These are phyloP conservation scores for Scheffersomyces illinoinensis DNA, from an alignment of 1,139 yeast genomes.

Conservation along the genomic window DNA sequence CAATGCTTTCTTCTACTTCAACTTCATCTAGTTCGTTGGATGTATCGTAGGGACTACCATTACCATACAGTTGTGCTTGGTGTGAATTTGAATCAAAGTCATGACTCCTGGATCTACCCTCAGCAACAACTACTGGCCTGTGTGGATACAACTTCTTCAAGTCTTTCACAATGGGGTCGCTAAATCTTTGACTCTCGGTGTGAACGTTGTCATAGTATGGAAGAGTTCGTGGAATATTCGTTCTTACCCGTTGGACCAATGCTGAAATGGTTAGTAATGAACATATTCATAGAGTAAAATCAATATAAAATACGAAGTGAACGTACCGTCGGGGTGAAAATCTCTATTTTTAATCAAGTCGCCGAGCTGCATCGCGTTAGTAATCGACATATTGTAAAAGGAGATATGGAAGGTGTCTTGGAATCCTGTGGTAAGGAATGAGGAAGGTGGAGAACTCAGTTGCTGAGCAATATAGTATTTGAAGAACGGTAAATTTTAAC, in stretches of 20 bases:
- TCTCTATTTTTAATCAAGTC: background rate
- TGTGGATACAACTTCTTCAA: conserved; percentile 36
- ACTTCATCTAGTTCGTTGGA: conserved; percentile 1
- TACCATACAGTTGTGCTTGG: background rate
- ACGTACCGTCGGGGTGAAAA: background rate
- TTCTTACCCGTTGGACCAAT: conserved; percentile 12
- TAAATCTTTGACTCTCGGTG: conserved; percentile 4
- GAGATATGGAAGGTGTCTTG: background rate
- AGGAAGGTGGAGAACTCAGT: background rate
- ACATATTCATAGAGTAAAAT: conserved; percentile 1
- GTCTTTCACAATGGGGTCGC: conserved; percentile 32
- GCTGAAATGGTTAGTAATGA: conserved; percentile 12
- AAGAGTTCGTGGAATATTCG: conserved; percentile 13
- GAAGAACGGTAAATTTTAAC: no score
- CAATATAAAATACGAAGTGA: background rate
- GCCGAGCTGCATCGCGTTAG: background rate
- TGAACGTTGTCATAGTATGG: conserved; percentile 5
- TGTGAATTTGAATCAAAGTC: background rate
- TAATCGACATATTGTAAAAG: background rate
- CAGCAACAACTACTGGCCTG: conserved; percentile 12
- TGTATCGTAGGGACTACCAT: background rate
- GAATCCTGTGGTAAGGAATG: background rate
- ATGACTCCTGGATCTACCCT: conserved; percentile 1
- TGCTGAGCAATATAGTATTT: no score
- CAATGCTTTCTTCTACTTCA: conserved; percentile 15